Conservation (phyloP, 2,329 filamentous ascomycete species). For the Fusarium chlamydosporum region DNA sequence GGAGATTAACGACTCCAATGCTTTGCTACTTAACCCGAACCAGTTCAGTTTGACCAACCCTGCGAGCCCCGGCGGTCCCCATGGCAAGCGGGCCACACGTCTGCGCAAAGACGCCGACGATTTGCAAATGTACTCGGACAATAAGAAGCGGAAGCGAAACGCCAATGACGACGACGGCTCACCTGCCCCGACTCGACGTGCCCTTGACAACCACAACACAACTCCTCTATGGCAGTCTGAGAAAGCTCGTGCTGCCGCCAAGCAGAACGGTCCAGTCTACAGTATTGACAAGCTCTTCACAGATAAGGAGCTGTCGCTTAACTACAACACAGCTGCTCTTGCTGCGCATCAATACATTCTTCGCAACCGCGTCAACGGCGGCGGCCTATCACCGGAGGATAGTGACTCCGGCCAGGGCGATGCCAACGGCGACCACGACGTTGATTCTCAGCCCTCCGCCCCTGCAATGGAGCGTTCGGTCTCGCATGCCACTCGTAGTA, state of each 20-base stretch:
- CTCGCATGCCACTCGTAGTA: conserved; percentile 75
- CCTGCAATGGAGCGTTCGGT: conserved; percentile 74
- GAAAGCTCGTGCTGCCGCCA: conserved; percentile 66
- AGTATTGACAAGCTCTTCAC: conserved; percentile 79
- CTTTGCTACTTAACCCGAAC: conserved; percentile 75
- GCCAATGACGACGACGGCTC: conserved; percentile 73
- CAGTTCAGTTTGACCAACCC: conserved; percentile 77
- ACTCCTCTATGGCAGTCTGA: conserved; percentile 75
- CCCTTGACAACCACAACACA: conserved; percentile 68
- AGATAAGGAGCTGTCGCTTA: conserved; percentile 76
- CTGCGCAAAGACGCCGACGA: conserved; percentile 74
- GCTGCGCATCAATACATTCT: conserved; percentile 74
- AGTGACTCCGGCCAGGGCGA: conserved; percentile 68
- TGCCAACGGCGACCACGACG: conserved; percentile 65
- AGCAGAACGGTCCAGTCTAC: conserved; percentile 72
- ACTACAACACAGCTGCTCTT: conserved; percentile 73
- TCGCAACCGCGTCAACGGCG: conserved; percentile 68
- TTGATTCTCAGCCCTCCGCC: conserved; percentile 63
- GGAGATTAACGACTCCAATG: conserved; percentile 76
- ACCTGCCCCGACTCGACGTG: conserved; percentile 69
- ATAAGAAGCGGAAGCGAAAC: conserved; percentile 74
- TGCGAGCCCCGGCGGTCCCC: conserved; percentile 72
- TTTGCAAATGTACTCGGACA: conserved; percentile 66
- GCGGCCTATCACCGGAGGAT: conserved; percentile 65
- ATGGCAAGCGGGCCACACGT: conserved; percentile 74